Percentiles rank a stretch among this genome's conserved stretches.
phyloP scores from a whole-genome alignment of 2,329 filamentous ascomycete genomes.

The Dactylellina cionopaga region DNA sequence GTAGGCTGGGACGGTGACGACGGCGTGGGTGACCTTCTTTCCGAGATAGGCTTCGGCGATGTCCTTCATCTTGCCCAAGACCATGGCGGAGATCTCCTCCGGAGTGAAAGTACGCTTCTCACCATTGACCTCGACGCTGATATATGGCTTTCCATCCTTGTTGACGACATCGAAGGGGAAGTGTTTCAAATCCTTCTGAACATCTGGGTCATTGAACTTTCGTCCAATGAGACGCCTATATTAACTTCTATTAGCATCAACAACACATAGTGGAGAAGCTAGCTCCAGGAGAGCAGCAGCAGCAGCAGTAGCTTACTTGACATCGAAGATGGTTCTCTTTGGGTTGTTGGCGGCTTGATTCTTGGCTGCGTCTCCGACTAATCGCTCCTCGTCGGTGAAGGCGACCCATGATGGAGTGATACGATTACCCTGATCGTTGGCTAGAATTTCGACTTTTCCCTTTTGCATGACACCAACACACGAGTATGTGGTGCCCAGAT shows the following conservation, averaged over 20 bases:
- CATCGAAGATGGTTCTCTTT: slow-evolving; percentile 77
- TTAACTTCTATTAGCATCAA: slow-evolving; percentile 53
- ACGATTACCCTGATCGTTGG: slow-evolving; percentile 96
- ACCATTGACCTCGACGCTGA: slow-evolving; percentile 77
- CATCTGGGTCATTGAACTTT: slow-evolving; percentile 83
- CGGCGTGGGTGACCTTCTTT: slow-evolving; percentile 84
- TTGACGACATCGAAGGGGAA: slow-evolving; percentile 95
- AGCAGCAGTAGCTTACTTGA: slow-evolving; percentile 73
- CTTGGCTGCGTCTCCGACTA: slow-evolving; percentile 97
- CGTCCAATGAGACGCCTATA: slow-evolving; percentile 82
- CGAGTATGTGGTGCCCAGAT: slow-evolving; percentile 88
- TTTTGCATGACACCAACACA: slow-evolving; percentile 97
- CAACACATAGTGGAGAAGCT: slow-evolving; percentile 2
- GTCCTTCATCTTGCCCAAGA: slow-evolving; percentile 85
- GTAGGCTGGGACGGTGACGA: slow-evolving; percentile 95
- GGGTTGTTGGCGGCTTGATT: slow-evolving; percentile 90
- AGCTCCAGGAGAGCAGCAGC: no score
- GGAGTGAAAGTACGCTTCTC: slow-evolving; percentile 78
- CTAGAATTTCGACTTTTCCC: slow-evolving; percentile 93
- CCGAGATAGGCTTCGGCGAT: slow-evolving; percentile 81
- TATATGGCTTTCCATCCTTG: slow-evolving; percentile 88
- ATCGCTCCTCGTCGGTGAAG: slow-evolving; percentile 94
- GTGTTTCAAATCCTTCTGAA: slow-evolving; percentile 95
- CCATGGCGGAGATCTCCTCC: slow-evolving; percentile 83
- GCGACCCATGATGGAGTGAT: slow-evolving; percentile 95